Evolutionary conservation across 1,284 basidiomycete genomes (phyloP).

Genomic region (Meira miltonrushii): DNA sequence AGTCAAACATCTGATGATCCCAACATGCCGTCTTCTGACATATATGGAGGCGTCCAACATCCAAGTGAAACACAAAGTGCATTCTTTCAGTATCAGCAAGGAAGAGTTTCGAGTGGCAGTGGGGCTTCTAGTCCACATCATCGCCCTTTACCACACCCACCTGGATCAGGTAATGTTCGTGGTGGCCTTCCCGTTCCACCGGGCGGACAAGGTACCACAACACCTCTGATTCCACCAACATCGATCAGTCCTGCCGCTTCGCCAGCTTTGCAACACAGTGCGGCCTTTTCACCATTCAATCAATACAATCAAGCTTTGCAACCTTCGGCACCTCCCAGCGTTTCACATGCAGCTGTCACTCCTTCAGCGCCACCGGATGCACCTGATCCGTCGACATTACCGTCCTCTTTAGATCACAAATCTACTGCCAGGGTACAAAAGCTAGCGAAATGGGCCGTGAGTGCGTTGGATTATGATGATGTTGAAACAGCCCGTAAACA

Average conservation of each 20-base stretch:
- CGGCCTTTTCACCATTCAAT: background rate
- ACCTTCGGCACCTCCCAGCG: slow-evolving; percentile 54
- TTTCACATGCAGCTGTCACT: slow-evolving; percentile 58
- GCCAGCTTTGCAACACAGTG: background rate
- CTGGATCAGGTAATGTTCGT: background rate
- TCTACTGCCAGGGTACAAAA: slow-evolving; percentile 36
- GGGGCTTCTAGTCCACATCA: background rate
- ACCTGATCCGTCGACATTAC: slow-evolving; percentile 59
- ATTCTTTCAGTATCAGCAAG: background rate
- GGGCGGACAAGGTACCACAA: slow-evolving; percentile 15
- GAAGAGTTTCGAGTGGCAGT: background rate
- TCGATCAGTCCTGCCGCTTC: background rate
- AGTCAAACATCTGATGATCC: background rate
- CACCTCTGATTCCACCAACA: slow-evolving; percentile 51
- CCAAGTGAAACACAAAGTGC: background rate
- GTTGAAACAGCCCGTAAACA: slow-evolving; percentile 41
- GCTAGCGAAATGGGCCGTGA: slow-evolving; percentile 40
- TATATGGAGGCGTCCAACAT: too few relatives aligned
- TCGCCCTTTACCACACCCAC: background rate
- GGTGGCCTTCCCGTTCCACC: slow-evolving; percentile 51
- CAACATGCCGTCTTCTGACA: background rate
- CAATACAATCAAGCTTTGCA: slow-evolving; percentile 67
- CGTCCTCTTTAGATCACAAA: slow-evolving; percentile 57
- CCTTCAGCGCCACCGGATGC: slow-evolving; percentile 16
- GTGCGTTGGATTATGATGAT: slow-evolving; percentile 51